Evolutionary conservation across 1,139 yeast genomes (phyloP).

Genomic region (Hemisphaericaspora subhashii): DNA sequence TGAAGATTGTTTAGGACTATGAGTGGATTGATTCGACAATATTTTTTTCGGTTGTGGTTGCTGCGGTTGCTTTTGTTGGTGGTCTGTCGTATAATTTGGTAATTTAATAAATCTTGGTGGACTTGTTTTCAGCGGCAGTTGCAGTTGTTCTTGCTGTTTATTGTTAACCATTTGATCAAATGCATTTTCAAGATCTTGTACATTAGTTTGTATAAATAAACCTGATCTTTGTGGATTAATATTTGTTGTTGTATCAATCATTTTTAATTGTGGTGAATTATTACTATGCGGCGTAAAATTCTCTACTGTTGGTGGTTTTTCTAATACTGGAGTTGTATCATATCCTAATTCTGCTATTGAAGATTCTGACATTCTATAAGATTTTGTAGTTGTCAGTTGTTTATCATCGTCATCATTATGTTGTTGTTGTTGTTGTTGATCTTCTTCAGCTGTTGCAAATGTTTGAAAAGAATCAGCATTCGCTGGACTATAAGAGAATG

Average conservation of each 20-base stretch:
- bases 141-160: neutral
- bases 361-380: slow-evolving; percentile 15
- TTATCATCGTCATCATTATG: neutral
- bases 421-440: neutral
- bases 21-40: neutral
- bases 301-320: slow-evolving; percentile 27
- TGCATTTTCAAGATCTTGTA: neutral
- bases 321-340: slow-evolving; percentile 27
- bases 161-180: neutral
- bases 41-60: slow-evolving; percentile 4
- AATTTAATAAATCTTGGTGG: slow-evolving; percentile 9
- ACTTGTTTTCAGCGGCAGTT: slow-evolving; percentile 4
- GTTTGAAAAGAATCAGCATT: slow-evolving; percentile 25
- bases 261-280: slow-evolving; percentile 16
- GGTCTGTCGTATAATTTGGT: slow-evolving; percentile 1
- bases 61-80: slow-evolving; percentile 2
- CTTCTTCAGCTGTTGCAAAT: slow-evolving; percentile 28
- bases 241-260: slow-evolving; percentile 12
- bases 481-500: slow-evolving; percentile 3
- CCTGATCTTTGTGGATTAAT: neutral
- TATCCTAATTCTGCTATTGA: slow-evolving; percentile 21
- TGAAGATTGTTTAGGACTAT: neutral
- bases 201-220: neutral
- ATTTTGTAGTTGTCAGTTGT: neutral
- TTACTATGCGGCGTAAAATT: slow-evolving; percentile 17